phyloP scores from a whole-genome alignment of 1,139 yeast species.

The Candida sanyaensis region DNA sequence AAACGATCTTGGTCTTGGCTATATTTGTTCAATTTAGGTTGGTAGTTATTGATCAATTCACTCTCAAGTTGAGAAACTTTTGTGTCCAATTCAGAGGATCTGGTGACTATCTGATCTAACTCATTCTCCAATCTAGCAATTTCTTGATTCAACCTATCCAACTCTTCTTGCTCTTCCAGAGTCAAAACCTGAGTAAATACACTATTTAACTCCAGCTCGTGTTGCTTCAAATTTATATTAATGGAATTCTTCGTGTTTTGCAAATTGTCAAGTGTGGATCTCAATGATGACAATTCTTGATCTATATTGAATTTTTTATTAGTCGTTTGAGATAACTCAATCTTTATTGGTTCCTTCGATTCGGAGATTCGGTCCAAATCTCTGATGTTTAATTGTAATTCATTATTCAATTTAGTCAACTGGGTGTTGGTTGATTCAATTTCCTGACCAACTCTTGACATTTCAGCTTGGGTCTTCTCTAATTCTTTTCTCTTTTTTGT shows the following conservation, averaged over 20 bases:
- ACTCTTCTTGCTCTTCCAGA: slow-evolving; percentile 32
- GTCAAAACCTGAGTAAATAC: slow-evolving; percentile 58
- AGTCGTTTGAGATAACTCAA: slow-evolving; percentile 40
- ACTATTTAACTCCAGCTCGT: slow-evolving; percentile 51
- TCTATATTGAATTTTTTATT: slow-evolving; percentile 41
- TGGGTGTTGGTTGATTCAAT: slow-evolving; percentile 29
- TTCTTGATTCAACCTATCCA: slow-evolving; percentile 38
- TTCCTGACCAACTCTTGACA: slow-evolving; percentile 21
- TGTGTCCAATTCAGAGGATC: slow-evolving; percentile 52
- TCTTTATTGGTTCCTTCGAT: slow-evolving; percentile 46
- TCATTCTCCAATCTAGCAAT: slow-evolving; percentile 44
- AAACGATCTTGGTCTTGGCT: slow-evolving; percentile 9
- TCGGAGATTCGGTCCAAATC: slow-evolving; percentile 34
- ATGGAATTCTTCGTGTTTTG: slow-evolving; percentile 28
- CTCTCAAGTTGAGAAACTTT: slow-evolving; percentile 53
- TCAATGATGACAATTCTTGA: slow-evolving; percentile 39
- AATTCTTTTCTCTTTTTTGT: slow-evolving; percentile 53
- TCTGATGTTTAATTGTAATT: slow-evolving; percentile 46
- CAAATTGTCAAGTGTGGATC: slow-evolving; percentile 22
- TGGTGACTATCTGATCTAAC: slow-evolving; percentile 43
- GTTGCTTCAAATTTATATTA: slow-evolving; percentile 35
- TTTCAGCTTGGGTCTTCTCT: slow-evolving; percentile 31
- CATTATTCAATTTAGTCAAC: slow-evolving; percentile 38
- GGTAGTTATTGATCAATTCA: slow-evolving; percentile 55
- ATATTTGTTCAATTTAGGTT: slow-evolving; percentile 22